A percentile compares a stretch with the other conserved stretches of the same genome.
Evolutionary conservation across 495 filamentous ascomycete genomes (phyloP).

Genomic region (Venustampulla echinocandica): DNA sequence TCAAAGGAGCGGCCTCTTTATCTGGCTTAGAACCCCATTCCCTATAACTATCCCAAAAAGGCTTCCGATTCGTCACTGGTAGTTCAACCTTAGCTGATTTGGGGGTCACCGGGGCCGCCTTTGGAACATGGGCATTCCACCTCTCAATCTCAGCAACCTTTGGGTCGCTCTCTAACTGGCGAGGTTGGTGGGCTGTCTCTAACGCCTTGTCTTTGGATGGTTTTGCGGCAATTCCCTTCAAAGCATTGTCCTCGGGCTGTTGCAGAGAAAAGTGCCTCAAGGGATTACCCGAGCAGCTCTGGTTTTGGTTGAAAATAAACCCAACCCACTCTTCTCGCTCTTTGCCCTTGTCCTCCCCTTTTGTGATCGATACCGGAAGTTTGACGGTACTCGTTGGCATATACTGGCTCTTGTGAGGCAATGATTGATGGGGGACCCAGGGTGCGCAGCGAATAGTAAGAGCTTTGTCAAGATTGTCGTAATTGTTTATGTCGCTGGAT

Average conservation of each 20-base stretch:
- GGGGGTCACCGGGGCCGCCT: background rate
- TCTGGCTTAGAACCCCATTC: background rate
- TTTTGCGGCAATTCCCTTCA: background rate
- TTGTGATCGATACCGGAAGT: too few relatives aligned
- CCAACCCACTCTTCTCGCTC: background rate
- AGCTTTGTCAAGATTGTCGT: slow-evolving; percentile 4
- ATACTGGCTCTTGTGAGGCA: too few relatives aligned
- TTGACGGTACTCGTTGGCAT: too few relatives aligned
- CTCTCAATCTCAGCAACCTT: background rate
- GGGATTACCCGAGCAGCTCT: background rate
- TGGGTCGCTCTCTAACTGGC: too few relatives aligned
- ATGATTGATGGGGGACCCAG: too few relatives aligned
- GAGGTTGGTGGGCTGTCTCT: background rate
- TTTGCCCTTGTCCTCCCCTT: background rate
- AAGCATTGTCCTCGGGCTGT: background rate
- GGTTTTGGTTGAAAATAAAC: background rate
- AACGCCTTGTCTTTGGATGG: background rate
- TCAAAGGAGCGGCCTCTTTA: slow-evolving; percentile 2
- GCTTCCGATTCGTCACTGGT: background rate
- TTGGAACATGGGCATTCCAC: background rate
- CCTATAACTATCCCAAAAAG: slow-evolving; percentile 14
- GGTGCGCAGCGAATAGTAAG: slow-evolving; percentile 3
- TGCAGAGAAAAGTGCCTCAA: background rate
- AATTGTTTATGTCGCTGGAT: background rate
- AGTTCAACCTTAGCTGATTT: background rate